Evolutionary conservation across 1,139 yeast genomes (phyloP).

Genomic region (Diutina catenulata): DNA sequence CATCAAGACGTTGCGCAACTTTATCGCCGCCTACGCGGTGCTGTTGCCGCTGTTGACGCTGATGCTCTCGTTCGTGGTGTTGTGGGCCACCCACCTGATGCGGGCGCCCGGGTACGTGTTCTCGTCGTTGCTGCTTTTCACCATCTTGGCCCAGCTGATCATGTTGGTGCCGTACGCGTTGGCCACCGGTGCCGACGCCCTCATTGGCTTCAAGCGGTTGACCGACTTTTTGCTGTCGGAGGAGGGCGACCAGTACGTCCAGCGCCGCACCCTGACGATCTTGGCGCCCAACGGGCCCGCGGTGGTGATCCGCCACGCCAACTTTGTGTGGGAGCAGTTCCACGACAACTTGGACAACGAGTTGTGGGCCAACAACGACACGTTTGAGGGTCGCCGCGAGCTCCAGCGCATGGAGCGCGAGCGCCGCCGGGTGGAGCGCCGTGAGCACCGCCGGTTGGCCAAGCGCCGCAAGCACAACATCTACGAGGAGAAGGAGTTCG

Average conservation of each 20-base stretch:
- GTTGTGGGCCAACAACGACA: slow-evolving; percentile 12
- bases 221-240: slow-evolving; percentile 1
- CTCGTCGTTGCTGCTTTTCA: slow-evolving; percentile 39
- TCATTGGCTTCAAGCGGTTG: slow-evolving; percentile 33
- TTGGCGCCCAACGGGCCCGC: not conserved
- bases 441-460: slow-evolving; percentile 6
- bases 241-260: not conserved
- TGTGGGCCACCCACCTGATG: slow-evolving; percentile 28
- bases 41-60: slow-evolving; percentile 30
- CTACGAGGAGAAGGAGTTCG: slow-evolving; percentile 10
- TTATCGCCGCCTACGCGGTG: slow-evolving; percentile 36
- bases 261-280: not conserved
- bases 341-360: slow-evolving; percentile 8
- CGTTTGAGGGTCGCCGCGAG: not conserved
- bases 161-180: slow-evolving; percentile 44
- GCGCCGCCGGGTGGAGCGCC: slow-evolving; percentile 3
- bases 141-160: slow-evolving; percentile 39
- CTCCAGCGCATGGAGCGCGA: slow-evolving; percentile 3
- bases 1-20: slow-evolving; percentile 32
- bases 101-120: slow-evolving; percentile 22
- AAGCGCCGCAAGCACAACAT: slow-evolving; percentile 10
- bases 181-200: slow-evolving; percentile 43
- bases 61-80: slow-evolving; percentile 29
- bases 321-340: slow-evolving; percentile 22
- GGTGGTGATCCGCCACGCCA: not conserved